These are phyloP conservation scores for Glarea lozoyensis DNA, from an alignment of 495 filamentous ascomycete genomes.

Conservation along the genomic window DNA sequence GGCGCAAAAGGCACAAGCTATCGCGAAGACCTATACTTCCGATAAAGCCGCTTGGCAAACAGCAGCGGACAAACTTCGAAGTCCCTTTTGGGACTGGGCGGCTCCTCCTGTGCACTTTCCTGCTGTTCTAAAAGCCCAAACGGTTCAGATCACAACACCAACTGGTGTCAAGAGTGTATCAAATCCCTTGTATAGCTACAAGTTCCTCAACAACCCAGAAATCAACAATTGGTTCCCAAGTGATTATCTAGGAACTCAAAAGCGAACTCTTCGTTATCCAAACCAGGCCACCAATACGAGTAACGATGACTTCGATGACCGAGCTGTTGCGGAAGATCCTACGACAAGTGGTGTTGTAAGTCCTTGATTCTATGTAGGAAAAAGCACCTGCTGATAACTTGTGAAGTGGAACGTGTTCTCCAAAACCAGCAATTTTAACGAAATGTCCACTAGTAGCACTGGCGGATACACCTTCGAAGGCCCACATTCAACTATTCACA, in stretches of 20 bases:
- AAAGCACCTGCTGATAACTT: conserved; percentile 17
- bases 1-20: conserved; percentile 24
- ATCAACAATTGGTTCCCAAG: conserved; percentile 24
- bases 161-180: conserved; percentile 40
- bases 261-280: conserved; percentile 37
- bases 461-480: conserved; percentile 44
- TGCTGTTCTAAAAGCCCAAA: conserved; percentile 32
- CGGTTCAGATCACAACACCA: conserved; percentile 39
- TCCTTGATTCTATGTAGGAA: neutral
- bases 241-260: conserved; percentile 31
- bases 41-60: conserved; percentile 30
- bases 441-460: conserved; percentile 32
- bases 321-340: conserved; percentile 37
- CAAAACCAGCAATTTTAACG: conserved; percentile 47
- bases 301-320: no score
- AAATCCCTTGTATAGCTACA: conserved; percentile 56
- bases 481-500: conserved; percentile 53
- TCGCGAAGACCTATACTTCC: conserved; percentile 2
- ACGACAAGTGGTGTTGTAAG: neutral
- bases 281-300: no score
- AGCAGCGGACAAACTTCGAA: conserved; percentile 41
- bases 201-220: conserved; percentile 30
- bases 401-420: conserved; percentile 42
- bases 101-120: conserved; percentile 34
- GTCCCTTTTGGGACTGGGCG: conserved; percentile 68